Evolutionary conservation across 352 stramenopile genomes (phyloP), one percentile per base, ranked within the genome.

Genomic region (Aphanomyces invadans): DNA sequence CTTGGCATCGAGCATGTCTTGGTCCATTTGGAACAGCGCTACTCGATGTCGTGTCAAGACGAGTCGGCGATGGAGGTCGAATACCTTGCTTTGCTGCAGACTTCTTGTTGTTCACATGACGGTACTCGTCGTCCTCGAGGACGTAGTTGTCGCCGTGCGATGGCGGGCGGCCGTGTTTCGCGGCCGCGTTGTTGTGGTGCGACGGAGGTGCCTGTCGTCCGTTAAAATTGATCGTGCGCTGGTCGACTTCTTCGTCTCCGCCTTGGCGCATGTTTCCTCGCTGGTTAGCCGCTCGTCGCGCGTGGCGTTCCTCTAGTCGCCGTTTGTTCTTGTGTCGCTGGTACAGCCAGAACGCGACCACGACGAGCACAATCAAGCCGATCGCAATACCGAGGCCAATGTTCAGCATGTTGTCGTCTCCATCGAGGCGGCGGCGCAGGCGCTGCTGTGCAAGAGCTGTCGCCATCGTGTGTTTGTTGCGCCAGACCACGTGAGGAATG

Each of bases 151-250:
- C 49, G 4, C 44, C 44, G 23, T 52, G 9, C 9, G 44, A 9
- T 29, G 49, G 25, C 4, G 21, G 15, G 21, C 11, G 17, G 15
- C 49, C 0, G 7, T 36, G 25, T n/a, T 57, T 57, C 29, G 49
- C 0, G 5, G 49, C 36, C 15, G 36, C 7, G 7, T 42, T 7
- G 36, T 42, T 42, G 36, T n/a, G n/a, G n/a, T n/a, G 36, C 36
- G 7, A 42, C 36, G 36, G 36, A 7, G 36, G 36, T 15, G 36
- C 7, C 15, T 42, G 49, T 7, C 23, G 15, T 7, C 49, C 49
- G 2, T 57, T 57, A n/a, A 57, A 57, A n/a, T 57, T 57, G 29
- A 57, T 57, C 49, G 49, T 57, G 49, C 49, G 49, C 29, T 57
- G 49, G 23, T 57, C 49, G 21, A 19, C 49, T 33, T 57, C 49